phyloP scores from a whole-genome alignment of 163 green algal genomes.

The Scenedesmus sp. region DNA sequence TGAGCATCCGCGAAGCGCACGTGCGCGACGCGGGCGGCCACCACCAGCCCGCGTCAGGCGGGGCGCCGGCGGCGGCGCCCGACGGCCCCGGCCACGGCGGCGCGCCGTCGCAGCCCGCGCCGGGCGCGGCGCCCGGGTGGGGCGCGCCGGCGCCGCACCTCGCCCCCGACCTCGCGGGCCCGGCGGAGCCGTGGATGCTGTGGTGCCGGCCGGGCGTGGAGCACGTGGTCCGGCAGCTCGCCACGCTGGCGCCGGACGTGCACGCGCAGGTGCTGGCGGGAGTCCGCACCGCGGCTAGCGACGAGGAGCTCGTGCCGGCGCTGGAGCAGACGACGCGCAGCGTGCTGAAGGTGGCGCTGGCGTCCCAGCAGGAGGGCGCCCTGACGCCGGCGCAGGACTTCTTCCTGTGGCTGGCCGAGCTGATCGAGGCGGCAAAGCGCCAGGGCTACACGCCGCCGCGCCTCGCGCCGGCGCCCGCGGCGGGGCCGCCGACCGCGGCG shows the following conservation, averaged over 20 bases:
- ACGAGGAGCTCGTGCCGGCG: background rate
- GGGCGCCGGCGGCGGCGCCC: too few relatives aligned
- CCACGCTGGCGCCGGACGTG: too few relatives aligned
- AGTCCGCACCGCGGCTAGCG: background rate
- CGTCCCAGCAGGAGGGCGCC: too few relatives aligned
- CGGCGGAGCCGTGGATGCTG: slow-evolving; percentile 22
- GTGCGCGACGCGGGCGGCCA: too few relatives aligned
- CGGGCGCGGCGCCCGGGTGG: too few relatives aligned
- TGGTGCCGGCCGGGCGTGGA: background rate
- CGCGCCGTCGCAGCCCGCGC: too few relatives aligned
- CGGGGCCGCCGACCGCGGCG: background rate
- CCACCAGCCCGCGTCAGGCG: too few relatives aligned
- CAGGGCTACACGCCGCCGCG: too few relatives aligned
- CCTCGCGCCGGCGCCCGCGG: background rate
- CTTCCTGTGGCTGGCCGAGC: background rate
- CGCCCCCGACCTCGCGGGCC: background rate
- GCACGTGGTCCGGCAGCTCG: too few relatives aligned
- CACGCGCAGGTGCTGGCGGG: background rate
- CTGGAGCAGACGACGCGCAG: background rate
- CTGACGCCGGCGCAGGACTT: background rate
- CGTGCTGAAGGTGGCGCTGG: too few relatives aligned
- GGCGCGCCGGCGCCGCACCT: background rate
- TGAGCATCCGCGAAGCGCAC: too few relatives aligned
- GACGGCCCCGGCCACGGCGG: too few relatives aligned
- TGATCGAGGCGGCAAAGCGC: background rate